Base-by-base conservation (phyloP, 768 basidiomycete genomes). In the Cytidiella melzeri region DNA sequence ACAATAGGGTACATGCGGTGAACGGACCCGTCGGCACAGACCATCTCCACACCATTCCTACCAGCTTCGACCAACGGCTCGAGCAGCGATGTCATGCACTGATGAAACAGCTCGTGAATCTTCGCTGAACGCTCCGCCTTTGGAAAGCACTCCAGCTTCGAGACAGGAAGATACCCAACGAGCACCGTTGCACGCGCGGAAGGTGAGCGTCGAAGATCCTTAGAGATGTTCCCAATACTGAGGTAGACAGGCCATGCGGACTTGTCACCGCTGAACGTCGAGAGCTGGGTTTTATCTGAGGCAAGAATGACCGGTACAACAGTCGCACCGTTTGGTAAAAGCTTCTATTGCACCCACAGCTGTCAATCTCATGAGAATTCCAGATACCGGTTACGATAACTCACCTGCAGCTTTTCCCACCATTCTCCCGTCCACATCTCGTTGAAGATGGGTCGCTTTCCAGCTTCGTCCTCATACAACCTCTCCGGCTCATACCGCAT, bases 171-270 rank as follows among this genome's bases (percentile, higher is more conserved):
- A 44, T 64, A 67, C 2, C 61, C 67, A 15, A 69, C 25, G 0
- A 67, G 55, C 9, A 65, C 45, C 0, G 27, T 52, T 1, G 60
- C 58, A 1, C 46, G 52, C 0, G 26, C 13, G 0, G 59, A 56
- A 6, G 58, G 55, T 45, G 58, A 38, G 15, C 61, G 55, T 0
- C 65, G 55, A 0, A 53, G 27, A 0, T 39, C 39, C 27, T 61
- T 64, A 4, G 47, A 24, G 10, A 68, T 56, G 48, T 67, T 68
- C 1, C 67, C 67, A 36, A 68, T 57, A 7, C 55, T 62, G 6
- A 68, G 39, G 37, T 68, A 67, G 0, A 68, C 62, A 0, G 66
- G 67, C 50, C 61, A 68, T 12, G 65, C 66, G 0, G 41, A n/a
- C 42, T 66, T 65, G 45, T 64, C 53, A 0, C 66, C 61, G 25